A percentile compares a stretch with the other conserved stretches of the same genome.
These are phyloP conservation scores for Pythium periplocum DNA, from an alignment of 352 stramenopile genomes.

Conservation along the genomic window DNA sequence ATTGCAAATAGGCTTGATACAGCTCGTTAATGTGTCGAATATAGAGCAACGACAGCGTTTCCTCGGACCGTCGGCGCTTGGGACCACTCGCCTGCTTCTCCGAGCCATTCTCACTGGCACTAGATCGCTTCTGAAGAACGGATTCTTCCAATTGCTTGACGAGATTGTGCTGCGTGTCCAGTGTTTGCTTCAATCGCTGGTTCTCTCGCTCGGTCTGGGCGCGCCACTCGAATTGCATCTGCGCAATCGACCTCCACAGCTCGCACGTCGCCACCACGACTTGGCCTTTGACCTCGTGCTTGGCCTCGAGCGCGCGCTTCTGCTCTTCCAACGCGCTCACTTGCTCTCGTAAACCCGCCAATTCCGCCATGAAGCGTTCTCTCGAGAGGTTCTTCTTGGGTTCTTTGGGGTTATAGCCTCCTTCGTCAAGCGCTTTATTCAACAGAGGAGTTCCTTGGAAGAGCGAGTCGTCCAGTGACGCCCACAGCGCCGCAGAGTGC, in stretches of 20 bases:
- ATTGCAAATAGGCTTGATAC: no score
- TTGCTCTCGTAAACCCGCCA: slow-evolving; percentile 3
- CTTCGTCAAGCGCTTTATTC: no score
- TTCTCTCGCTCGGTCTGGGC: slow-evolving; percentile 7
- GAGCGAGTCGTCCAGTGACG: no score
- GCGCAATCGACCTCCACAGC: no score
- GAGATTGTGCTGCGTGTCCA: slow-evolving; percentile 3
- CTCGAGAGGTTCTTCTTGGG: slow-evolving; percentile 10
- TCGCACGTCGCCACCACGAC: no score
- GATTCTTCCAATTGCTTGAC: slow-evolving; percentile 2
- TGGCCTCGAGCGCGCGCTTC: slow-evolving; percentile 3
- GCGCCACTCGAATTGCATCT: not conserved
- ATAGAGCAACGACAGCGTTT: no score
- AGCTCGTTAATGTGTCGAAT: no score
- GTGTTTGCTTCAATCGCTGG: slow-evolving; percentile 4
- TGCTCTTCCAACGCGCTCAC: slow-evolving; percentile 4
- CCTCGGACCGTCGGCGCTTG: no score
- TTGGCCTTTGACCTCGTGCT: not conserved
- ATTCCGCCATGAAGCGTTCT: slow-evolving; percentile 7
- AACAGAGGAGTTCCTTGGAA: no score
- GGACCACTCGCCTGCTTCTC: no score
- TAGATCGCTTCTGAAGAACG: slow-evolving; percentile 1
- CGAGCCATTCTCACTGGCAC: no score
- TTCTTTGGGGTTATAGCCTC: not conserved
- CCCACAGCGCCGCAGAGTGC: no score